Evolutionary conservation across 2,329 filamentous ascomycete genomes (phyloP), one percentile per base, ranked within the genome.

Genomic region (Pseudogymnoascus sp.): DNA sequence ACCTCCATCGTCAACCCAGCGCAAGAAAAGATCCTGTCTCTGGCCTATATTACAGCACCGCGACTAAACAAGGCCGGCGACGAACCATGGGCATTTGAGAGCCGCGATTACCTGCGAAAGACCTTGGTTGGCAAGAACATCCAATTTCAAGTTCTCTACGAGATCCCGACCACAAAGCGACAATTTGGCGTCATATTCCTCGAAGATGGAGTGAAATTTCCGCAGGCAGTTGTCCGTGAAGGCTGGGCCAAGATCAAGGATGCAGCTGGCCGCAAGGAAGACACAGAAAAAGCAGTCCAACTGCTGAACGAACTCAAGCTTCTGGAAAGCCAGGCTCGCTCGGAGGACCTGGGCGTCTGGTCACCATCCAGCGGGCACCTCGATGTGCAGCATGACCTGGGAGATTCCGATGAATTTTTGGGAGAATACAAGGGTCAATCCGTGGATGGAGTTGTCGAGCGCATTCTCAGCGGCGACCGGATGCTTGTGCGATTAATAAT

Each of bases 231-330:
- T 64, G 86, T 97, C 67, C 87, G 91, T 73, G 90, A 92, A 71
- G 95, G 95, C 68, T 97, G 93, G 92, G 79, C 92, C 67, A 96
- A 95, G 78, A 84, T 99, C 65, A 87, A 95, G 67, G 95, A 99
- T 71, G 95, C 99, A 76, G 93, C 93, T 65, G 93, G 92, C 66
- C 88, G 89, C 68, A 95, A 93, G 73, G 93, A 97, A 68, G 92
- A 97, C 65, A 87, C 87, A 1, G 89, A 95, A 64, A 88, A 92
- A 61, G 82, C 88, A 8, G 80, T 83, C 28, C 78, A 87, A 67
- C 83, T 89, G 65, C 80, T 99, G 23, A 89, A 96, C 70, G 87
- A 86, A 70, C 84, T 99, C 65, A 87, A 91, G 69, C 82, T 82
- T 59, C 79, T 93, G 35, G 93, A 97, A 76, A 81, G 84, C 47